A percentile compares a stretch with the other conserved stretches of the same genome.
Evolutionary conservation across 441 rosid genomes (phyloP).

Genomic region (Rhodomyrtus psidioides): DNA sequence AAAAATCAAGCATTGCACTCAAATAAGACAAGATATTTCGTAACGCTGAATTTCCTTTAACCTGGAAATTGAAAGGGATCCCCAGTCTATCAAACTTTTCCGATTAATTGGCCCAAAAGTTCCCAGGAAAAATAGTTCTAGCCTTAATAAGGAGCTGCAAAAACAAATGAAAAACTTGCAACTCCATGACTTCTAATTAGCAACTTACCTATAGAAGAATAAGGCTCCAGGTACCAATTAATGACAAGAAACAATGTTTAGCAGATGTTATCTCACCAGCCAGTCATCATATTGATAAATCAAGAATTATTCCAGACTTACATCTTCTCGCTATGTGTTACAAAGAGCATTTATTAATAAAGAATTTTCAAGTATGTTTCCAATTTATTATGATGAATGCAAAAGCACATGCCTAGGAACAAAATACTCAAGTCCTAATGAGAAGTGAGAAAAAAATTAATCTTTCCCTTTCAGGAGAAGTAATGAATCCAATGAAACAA

Average conservation of each 20-base stretch:
- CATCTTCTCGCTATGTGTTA: neutral
- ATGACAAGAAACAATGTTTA: neutral
- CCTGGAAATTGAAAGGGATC: neutral
- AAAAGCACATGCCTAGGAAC: neutral
- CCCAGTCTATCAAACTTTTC: neutral
- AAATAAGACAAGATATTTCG: neutral
- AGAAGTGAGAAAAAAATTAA: neutral
- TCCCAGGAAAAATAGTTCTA: neutral
- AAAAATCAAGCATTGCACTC: neutral
- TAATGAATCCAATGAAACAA: neutral
- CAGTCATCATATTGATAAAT: neutral
- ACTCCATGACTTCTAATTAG: neutral
- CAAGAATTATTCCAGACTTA: neutral
- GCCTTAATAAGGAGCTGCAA: neutral
- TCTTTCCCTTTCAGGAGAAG: neutral
- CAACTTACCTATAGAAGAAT: neutral
- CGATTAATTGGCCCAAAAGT: neutral
- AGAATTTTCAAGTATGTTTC: neutral
- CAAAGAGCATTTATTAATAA: neutral
- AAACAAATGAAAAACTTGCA: neutral
- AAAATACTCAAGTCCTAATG: neutral
- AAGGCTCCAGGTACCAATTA: neutral
- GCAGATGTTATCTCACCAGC: neutral
- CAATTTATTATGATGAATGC: neutral
- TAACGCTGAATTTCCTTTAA: neutral